Evolutionary conservation across 495 filamentous ascomycete species (phyloP), one percentile per base, ranked within the genome.

Genomic region (Melanomma pulvis-pyrius): DNA sequence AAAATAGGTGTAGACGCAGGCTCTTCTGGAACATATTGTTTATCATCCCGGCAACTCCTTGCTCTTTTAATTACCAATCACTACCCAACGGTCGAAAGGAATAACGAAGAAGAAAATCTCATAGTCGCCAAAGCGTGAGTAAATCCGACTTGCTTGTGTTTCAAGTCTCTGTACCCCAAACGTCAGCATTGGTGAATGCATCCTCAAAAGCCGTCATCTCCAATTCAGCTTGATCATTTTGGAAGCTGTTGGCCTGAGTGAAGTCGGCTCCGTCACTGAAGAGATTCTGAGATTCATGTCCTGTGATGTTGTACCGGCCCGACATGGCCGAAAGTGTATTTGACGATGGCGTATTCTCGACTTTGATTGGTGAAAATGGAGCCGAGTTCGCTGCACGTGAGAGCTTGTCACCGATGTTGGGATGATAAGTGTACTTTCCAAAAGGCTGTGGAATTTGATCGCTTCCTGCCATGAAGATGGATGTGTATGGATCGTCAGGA

Each of bases 391-490:
- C 36, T 32, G 65, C 5, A 0, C 49, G 39, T 13, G 44, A 39
- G 12, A 50, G 52, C 58, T 68, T 72, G 19, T 61, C 55, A 7
- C 60, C 55, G 3, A 59, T 36, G 39, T 74, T 75, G 15, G 74
- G 74, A 36, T 76, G 76, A 63, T 79, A 77, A 34, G 72, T 76
- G 61, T 79, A 79, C 68, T 69, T 79, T 12, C 55, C 47, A 21
- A 24, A 51, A 36, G 74, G 69, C 34, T 72, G 66, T 5, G 72
- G 48, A 44, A 72, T 39, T 15, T 61, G 56, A 17, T 78, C 75
- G 58, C 73, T 75, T 1, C 79, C 79, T 67, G 67, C 68, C 81
- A 83, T 84, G 59, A 83, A 68, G 51, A 78, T 75, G 48, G 73
- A 52, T 12, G 76, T 79, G 54, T 77, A 60, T 4, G 76, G 76